These are phyloP conservation scores for Xylaria intraflava DNA, from an alignment of 495 filamentous ascomycete genomes.

Conservation along the genomic window DNA sequence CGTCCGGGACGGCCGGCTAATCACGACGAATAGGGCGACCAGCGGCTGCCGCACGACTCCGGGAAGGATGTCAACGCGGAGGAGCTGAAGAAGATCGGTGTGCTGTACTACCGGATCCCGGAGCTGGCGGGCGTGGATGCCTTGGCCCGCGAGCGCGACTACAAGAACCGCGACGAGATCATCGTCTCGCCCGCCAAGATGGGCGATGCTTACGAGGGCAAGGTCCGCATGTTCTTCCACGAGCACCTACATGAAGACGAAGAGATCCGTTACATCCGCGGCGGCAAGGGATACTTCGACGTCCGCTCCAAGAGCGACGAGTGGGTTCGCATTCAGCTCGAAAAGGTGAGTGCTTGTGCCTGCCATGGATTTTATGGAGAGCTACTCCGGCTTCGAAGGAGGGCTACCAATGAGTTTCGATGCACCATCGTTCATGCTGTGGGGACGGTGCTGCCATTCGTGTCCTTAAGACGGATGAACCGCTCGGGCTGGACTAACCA, in stretches of 20 bases:
- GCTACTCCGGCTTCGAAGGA: not conserved
- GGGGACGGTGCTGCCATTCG: not conserved
- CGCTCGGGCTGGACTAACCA: not conserved
- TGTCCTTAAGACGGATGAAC: not conserved
- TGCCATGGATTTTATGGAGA: not conserved
- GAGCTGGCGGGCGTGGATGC: constrained; percentile 58
- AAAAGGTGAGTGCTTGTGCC: constrained; percentile 47
- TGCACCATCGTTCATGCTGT: too few relatives aligned
- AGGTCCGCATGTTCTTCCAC: constrained; percentile 86
- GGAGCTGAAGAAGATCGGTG: constrained; percentile 67
- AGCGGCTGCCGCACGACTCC: constrained; percentile 84
- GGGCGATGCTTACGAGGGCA: constrained; percentile 81
- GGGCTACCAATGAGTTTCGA: too few relatives aligned
- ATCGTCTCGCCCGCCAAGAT: constrained; percentile 80
- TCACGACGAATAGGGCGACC: constrained; percentile 62
- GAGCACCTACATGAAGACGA: constrained; percentile 98
- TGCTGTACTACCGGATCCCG: constrained; percentile 66
- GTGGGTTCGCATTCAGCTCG: constrained; percentile 80
- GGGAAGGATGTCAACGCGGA: constrained; percentile 53
- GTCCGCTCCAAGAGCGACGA: constrained; percentile 64
- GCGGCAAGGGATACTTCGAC: constrained; percentile 89
- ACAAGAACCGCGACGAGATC: constrained; percentile 94
- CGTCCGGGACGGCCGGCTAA: not conserved
- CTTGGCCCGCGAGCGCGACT: constrained; percentile 67
- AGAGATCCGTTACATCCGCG: constrained; percentile 95